Percentiles rank a stretch among this genome's conserved stretches.
These are phyloP conservation scores for Cenchrus fungigraminus DNA, from an alignment of 176 grass and related monocot genomes.

Conservation along the genomic window DNA sequence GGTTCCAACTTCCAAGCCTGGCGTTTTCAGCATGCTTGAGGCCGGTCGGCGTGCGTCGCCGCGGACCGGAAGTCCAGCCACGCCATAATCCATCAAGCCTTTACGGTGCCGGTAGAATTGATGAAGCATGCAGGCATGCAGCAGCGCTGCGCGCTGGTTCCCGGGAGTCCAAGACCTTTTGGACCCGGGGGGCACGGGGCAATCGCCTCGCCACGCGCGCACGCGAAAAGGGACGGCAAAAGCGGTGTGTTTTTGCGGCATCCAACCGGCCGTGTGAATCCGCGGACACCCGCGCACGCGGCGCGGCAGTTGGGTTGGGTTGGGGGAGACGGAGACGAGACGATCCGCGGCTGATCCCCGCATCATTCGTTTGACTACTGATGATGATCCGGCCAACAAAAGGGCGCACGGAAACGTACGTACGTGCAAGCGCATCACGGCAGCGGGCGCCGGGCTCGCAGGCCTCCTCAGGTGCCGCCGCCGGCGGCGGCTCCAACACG, in stretches of 20 bases:
- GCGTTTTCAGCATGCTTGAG: not conserved
- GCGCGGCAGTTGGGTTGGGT: not conserved
- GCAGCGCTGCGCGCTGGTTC: not conserved
- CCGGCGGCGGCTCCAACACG: not conserved
- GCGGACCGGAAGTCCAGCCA: too few relatives aligned
- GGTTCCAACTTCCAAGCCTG: not conserved
- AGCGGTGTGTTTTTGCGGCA: not conserved
- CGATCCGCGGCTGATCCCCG: conserved; percentile 1
- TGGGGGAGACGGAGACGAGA: not conserved
- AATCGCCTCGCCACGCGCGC: not conserved
- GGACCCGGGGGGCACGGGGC: not conserved
- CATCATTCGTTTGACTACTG: conserved; percentile 25
- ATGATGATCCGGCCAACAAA: too few relatives aligned
- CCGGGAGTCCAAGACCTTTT: not conserved
- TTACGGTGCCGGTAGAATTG: not conserved
- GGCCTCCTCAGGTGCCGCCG: not conserved
- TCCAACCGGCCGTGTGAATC: not conserved
- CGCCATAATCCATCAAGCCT: too few relatives aligned
- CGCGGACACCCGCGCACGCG: not conserved
- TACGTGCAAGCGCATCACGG: not conserved
- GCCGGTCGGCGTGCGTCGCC: too few relatives aligned
- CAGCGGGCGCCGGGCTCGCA: not conserved
- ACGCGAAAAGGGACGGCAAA: not conserved
- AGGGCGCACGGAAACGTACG: not conserved
- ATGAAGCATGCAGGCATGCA: not conserved